These are phyloP conservation scores for Sporormia fimetaria DNA, from an alignment of 495 filamentous ascomycete genomes.

Conservation along the genomic window DNA sequence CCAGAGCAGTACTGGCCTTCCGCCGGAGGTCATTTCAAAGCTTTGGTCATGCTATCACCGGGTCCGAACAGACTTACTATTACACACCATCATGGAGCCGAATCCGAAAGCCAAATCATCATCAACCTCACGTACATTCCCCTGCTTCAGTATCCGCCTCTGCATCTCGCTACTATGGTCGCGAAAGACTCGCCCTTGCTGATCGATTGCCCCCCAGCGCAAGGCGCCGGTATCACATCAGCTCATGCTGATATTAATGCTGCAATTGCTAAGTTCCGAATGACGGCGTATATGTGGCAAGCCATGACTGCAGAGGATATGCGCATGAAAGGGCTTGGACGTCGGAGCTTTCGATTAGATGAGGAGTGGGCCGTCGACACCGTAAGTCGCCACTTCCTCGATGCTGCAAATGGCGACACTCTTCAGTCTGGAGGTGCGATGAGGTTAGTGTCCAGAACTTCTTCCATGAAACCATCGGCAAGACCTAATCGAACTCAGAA, in stretches of 20 bases:
- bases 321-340: conserved; percentile 36
- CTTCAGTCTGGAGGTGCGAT: conserved; percentile 24
- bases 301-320: conserved; percentile 41
- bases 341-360: conserved; percentile 41
- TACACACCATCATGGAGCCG: conserved; percentile 6
- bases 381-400: conserved; percentile 21
- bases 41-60: conserved; percentile 18
- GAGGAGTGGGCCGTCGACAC: conserved; percentile 40
- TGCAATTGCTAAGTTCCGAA: conserved; percentile 40
- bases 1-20: conserved; percentile 22
- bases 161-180: conserved; percentile 41
- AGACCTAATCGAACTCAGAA: too few relatives aligned
- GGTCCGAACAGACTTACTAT: conserved; percentile 12
- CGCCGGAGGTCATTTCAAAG: conserved; percentile 18
- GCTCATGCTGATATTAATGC: conserved; percentile 35
- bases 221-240: conserved; percentile 30
- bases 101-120: conserved; percentile 1
- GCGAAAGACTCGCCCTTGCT: conserved; percentile 38
- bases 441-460: conserved; percentile 10
- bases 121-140: conserved; percentile 27
- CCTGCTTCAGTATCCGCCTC: conserved; percentile 35
- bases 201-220: conserved; percentile 34
- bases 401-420: conserved; percentile 10
- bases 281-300: conserved; percentile 44
- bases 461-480: too few relatives aligned